phyloP scores from a whole-genome alignment of 306 rosid species.

The Rosa chinensis region DNA sequence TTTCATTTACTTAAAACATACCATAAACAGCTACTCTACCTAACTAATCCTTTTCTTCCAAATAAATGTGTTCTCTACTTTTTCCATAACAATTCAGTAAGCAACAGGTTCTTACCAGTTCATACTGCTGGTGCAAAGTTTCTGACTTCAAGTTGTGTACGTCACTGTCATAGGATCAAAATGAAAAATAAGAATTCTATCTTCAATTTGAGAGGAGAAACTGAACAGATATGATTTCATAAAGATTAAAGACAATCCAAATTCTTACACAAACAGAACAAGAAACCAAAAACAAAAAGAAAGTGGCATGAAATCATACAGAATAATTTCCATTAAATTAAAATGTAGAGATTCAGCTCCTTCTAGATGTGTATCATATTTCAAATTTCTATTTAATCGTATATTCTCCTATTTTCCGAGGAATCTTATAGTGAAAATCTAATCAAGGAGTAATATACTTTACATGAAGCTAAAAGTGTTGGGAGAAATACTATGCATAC shows the following conservation, averaged over 20 bases:
- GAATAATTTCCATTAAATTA: neutral
- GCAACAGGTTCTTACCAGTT: constrained; percentile 58
- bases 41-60: neutral
- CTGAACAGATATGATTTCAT: neutral
- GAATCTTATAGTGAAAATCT: neutral
- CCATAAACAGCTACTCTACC: neutral
- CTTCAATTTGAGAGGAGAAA: constrained; percentile 1
- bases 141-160: constrained; percentile 74
- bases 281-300: neutral
- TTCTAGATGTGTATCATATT: neutral
- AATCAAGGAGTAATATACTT: neutral
- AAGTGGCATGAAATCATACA: neutral
- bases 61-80: neutral
- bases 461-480: neutral
- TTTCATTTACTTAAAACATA: neutral
- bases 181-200: constrained; percentile 4
- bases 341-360: neutral
- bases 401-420: neutral
- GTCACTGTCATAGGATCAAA: constrained; percentile 61
- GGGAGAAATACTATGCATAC: constrained; percentile 30
- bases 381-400: neutral
- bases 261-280: neutral
- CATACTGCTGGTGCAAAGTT: constrained; percentile 79
- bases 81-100: constrained; percentile 2
- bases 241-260: neutral